Conservation (phyloP, 2,329 filamentous ascomycete species). For the Lasiodiplodia sp. region DNA sequence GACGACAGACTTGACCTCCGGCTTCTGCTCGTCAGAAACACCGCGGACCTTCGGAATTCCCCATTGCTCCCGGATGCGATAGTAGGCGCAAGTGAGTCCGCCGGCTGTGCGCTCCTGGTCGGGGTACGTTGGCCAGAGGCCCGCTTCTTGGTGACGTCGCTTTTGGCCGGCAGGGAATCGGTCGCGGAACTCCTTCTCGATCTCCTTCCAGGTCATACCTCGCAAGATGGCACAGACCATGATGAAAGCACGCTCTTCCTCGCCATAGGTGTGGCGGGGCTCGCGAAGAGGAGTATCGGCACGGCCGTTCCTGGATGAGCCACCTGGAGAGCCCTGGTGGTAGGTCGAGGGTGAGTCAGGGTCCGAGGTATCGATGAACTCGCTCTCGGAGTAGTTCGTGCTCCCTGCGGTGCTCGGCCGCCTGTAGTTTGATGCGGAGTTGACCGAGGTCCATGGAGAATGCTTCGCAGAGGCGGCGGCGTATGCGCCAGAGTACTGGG, state of each 20-base stretch:
- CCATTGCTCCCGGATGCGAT: slow-evolving; percentile 30
- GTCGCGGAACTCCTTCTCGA: slow-evolving; percentile 26
- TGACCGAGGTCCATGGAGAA: slow-evolving; percentile 25
- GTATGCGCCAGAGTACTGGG: slow-evolving; percentile 20
- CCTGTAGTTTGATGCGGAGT: not conserved
- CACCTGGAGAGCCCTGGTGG: slow-evolving; percentile 1
- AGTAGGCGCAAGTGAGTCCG: slow-evolving; percentile 29
- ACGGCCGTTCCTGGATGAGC: not conserved
- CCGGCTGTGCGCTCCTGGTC: slow-evolving; percentile 25
- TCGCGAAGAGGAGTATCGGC: slow-evolving; percentile 16
- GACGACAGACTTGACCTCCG: slow-evolving; percentile 26
- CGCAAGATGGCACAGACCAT: slow-evolving; percentile 29
- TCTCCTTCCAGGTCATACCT: slow-evolving; percentile 30
- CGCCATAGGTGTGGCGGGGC: slow-evolving; percentile 27
- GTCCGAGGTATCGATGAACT: slow-evolving; percentile 7
- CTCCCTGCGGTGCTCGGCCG: slow-evolving; percentile 25
- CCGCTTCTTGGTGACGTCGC: slow-evolving; percentile 25
- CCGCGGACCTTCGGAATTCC: slow-evolving; percentile 29
- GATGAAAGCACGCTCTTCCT: slow-evolving; percentile 30
- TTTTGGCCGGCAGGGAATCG: slow-evolving; percentile 26
- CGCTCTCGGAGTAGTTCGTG: slow-evolving; percentile 13
- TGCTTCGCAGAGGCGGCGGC: not conserved
- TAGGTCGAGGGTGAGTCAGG: slow-evolving; percentile 12
- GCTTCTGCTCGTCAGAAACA: slow-evolving; percentile 28
- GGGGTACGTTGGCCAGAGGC: slow-evolving; percentile 29